These are phyloP conservation scores for Volvox reticuliferus DNA, from an alignment of 139 green algal genomes.

Conservation along the genomic window DNA sequence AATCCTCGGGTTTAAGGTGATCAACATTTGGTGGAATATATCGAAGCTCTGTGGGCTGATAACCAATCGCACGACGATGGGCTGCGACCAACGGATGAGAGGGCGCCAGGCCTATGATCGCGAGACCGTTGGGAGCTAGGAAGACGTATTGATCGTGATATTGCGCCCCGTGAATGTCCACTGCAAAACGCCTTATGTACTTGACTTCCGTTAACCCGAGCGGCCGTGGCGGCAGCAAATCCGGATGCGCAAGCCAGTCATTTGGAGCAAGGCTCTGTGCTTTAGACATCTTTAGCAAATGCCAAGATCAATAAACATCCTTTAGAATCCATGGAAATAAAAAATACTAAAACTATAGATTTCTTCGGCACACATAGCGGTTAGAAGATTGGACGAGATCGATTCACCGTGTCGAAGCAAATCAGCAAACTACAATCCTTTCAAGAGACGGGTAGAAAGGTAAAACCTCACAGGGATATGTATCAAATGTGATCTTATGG, in stretches of 20 bases:
- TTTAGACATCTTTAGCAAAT: no score
- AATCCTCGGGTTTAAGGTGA: neutral
- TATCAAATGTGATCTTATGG: no score
- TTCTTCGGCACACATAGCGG: no score
- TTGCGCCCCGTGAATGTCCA: slow-evolving; percentile 12
- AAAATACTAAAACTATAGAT: no score
- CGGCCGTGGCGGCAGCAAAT: slow-evolving; percentile 40
- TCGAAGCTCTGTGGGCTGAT: neutral
- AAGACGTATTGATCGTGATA: slow-evolving; percentile 56
- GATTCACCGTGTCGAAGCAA: no score
- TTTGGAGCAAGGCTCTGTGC: slow-evolving; percentile 2
- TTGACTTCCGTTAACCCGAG: slow-evolving; percentile 7
- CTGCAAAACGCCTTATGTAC: slow-evolving; percentile 37
- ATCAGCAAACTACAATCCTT: no score
- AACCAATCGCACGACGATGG: slow-evolving; percentile 14
- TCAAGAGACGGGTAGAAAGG: no score
- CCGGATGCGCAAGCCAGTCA: slow-evolving; percentile 40
- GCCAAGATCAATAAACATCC: no score
- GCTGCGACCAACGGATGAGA: slow-evolving; percentile 46
- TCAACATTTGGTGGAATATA: slow-evolving; percentile 18
- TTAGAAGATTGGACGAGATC: no score
- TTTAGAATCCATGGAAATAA: no score
- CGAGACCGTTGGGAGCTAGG: slow-evolving; percentile 49
- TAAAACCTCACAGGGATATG: no score
- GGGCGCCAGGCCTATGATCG: slow-evolving; percentile 47